Percentiles rank a stretch among this genome's conserved stretches.
These are phyloP conservation scores for Trichophyton rubrum DNA, from an alignment of 2,329 filamentous ascomycete species.

Conservation along the genomic window DNA sequence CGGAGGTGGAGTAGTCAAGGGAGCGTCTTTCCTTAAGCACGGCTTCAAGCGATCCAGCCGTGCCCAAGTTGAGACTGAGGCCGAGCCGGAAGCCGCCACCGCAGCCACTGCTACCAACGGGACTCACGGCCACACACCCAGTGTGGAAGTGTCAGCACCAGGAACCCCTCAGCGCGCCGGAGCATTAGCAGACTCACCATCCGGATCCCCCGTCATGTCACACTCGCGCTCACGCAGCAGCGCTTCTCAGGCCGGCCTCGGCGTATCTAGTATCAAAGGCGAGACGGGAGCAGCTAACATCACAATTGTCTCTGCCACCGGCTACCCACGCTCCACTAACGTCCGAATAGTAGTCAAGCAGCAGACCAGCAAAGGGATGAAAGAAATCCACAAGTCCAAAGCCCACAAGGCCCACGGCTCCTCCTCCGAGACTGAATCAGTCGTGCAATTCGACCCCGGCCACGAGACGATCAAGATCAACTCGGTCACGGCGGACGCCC, in stretches of 20 bases:
- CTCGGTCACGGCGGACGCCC: conserved; percentile 62
- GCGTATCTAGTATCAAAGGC: conserved; percentile 36
- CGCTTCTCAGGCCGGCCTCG: conserved; percentile 39
- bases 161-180: conserved; percentile 32
- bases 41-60: conserved; percentile 53
- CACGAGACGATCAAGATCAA: conserved; percentile 62
- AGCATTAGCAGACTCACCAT: conserved; percentile 17
- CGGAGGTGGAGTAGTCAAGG: conserved; percentile 74
- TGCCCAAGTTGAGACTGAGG: conserved; percentile 38
- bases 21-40: conserved; percentile 78
- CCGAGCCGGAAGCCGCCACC: conserved; percentile 4
- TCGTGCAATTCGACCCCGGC: conserved; percentile 52
- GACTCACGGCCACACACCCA: conserved; percentile 5
- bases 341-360: conserved; percentile 65
- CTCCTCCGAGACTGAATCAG: conserved; percentile 32
- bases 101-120: conserved; percentile 3
- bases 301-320: conserved; percentile 63
- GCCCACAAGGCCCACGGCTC: conserved; percentile 56
- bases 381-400: conserved; percentile 84
- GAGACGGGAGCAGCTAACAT: conserved; percentile 67
- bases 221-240: conserved; percentile 39
- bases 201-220: conserved; percentile 19
- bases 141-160: conserved; percentile 13
- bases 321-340: conserved; percentile 63
- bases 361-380: conserved; percentile 52